Base-by-base conservation (phyloP, 1,284 basidiomycete species). In the Tremellales sp. region DNA sequence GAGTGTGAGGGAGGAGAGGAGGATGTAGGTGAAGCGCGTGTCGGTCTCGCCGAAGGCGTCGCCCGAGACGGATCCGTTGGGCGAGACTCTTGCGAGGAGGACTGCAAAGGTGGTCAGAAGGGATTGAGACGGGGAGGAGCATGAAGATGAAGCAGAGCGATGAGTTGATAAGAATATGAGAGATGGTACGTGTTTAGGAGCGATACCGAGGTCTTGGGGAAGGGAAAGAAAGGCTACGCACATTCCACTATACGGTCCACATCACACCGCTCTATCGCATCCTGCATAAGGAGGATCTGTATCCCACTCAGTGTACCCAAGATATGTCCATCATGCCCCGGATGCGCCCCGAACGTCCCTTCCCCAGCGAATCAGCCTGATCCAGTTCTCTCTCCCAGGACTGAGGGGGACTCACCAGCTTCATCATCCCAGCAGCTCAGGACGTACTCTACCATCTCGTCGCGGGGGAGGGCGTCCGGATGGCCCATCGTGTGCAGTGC, bases 341-440 rank as follows among this genome's bases (percentile, higher is more conserved):
- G 92, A 67, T 94, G 87, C 10, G 91, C 85, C 2, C 90, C 89
- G 60, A 97, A 98, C 5, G 78, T 90, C 38, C 93, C 92, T 91
- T 60, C n/a, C 32, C 33, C 19, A 25, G 12, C 26, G 18, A 13
- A 37, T 45, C 19, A 24, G 44, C 16, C 19, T 14, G 14, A 32
- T 21, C 35, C 26, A 41, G 22, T 1, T n/a, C n/a, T n/a, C n/a
- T n/a, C 27, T 10, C 8, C 39, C 8, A 14, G 22, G 12, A 33
- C 6, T 27, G 19, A 12, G 25, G 37, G n/a, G 14, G 4, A 57
- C 79, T 61, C 58, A 89, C 91, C 93, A 72, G 80, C 80, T 71
- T 86, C 81, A 10, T 90, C 83, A 61, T 93, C 85, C 88, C 90
- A 98, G 71, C 94, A 98, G 57, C 81, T 84, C 81, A 92, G 80